Percentiles rank a stretch among this genome's conserved stretches.
phyloP scores from a whole-genome alignment of 176 grass and related monocot species.

The Eragrostis nindensis region DNA sequence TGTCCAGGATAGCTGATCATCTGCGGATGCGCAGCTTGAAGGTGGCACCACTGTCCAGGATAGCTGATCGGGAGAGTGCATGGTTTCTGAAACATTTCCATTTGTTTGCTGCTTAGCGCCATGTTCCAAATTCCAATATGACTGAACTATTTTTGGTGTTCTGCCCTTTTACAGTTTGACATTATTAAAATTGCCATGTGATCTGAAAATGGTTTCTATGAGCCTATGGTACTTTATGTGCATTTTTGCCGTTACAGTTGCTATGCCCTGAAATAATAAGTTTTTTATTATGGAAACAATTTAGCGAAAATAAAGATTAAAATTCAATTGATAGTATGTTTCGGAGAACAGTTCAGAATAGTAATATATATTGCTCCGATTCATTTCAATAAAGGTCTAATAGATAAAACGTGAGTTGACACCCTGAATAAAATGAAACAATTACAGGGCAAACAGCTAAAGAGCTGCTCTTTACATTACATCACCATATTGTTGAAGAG shows the following conservation, averaged over 20 bases:
- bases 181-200: not conserved
- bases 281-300: constrained; percentile 2
- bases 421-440: not conserved
- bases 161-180: constrained; percentile 4
- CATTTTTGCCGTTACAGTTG: not conserved
- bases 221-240: not conserved
- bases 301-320: not conserved
- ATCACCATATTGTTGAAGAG: constrained; percentile 30
- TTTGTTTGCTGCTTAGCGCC: not conserved
- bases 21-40: constrained; percentile 83
- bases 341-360: not conserved
- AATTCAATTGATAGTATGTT: not conserved
- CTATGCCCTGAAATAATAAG: not conserved
- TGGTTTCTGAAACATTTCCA: not conserved
- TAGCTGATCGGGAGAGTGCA: constrained; percentile 36
- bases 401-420: not conserved
- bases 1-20: too few relatives aligned
- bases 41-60: constrained; percentile 47
- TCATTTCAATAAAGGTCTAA: not conserved
- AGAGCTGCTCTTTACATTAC: not conserved
- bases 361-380: not conserved
- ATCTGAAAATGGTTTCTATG: not conserved
- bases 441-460: not conserved
- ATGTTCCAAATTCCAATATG: not conserved
- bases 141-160: not conserved